Evolutionary conservation across 192 early-diverging fungal genomes (phyloP).

Genomic region (Podila minutissima): DNA sequence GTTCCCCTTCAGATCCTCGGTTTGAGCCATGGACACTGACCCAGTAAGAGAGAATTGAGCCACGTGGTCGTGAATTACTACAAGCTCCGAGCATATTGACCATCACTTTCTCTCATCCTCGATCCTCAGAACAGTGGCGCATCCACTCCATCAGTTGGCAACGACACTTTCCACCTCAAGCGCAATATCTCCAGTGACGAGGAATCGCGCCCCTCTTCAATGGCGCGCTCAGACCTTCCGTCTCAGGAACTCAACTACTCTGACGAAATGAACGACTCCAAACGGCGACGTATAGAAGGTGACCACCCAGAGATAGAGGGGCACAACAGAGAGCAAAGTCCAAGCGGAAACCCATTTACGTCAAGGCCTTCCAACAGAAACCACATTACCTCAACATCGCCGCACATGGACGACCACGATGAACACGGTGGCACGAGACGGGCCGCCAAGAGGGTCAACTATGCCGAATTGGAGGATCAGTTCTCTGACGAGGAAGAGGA

Average conservation of each 20-base stretch:
- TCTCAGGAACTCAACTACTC: background rate
- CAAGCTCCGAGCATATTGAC: background rate
- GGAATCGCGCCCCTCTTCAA: background rate
- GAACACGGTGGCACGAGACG: conserved; percentile 2
- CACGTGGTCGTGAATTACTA: background rate
- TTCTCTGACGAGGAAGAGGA: conserved; percentile 1
- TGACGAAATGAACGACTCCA: conserved; percentile 27
- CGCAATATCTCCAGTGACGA: conserved; percentile 25
- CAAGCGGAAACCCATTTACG: background rate
- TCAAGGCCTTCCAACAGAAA: background rate
- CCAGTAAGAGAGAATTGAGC: too few species aligned
- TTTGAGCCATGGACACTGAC: background rate
- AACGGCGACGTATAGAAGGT: conserved; percentile 27
- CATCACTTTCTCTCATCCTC: background rate
- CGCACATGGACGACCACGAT: background rate
- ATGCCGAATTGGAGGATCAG: conserved; percentile 24
- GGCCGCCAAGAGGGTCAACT: conserved; percentile 28
- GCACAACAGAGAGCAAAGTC: background rate
- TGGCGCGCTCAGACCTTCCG: background rate
- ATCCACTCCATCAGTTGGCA: conserved; percentile 21
- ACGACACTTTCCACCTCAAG: conserved; percentile 17
- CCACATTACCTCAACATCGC: background rate
- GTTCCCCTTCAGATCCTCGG: background rate
- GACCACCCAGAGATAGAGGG: background rate
- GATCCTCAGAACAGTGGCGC: conserved; percentile 4